Evolutionary conservation across 495 filamentous ascomycete species (phyloP), one percentile per base, ranked within the genome.

Genomic region (Rostrohypoxylon terebratum): DNA sequence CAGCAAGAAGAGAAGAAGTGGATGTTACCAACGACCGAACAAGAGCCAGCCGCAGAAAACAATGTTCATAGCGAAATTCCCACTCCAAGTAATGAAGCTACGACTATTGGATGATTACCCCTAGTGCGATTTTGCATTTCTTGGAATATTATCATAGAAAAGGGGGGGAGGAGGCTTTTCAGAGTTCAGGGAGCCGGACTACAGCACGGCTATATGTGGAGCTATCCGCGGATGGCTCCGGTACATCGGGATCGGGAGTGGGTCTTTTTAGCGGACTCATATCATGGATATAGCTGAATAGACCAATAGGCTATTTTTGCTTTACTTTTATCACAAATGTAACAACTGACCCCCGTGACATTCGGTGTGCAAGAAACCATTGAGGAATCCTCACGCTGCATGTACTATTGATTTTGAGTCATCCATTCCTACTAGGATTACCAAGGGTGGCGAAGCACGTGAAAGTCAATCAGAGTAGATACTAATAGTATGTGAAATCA

Each of bases 171-270:
- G 31, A 31, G 31, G 33, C 31, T 20, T 5, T 38, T 38, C 38
- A 38, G 31, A 57, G 42, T 20, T 45, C 3, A 45, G 3, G 3
- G 20, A 16, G 25, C 55, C 20, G 55, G 36, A 42, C 36, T 28
- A 59, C 55, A 59, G 45, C 59, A 50, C 59, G 59, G 59, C 44
- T 62, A 53, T 64, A 13, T 64, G 21, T 64, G 61, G 61, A 25
- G 61, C 61, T 14, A 25, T n/a, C 21, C 18, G 20, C 34, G 21
- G 28, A 34, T 40, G 18, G 33, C 3, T 25, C 47, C 47, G 50
- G 36, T 18, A 5, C 3, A 21, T 21, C 48, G 50, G 50, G 13
- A 40, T 21, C 18, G 8, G 40, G n/a, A 18, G 54, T n/a, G 54
- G 54, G 54, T 16, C 54, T 1, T 40, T 21, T 16, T 7, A 18